These are phyloP conservation scores for Penicillium taxi DNA, from an alignment of 495 filamentous ascomycete genomes.

Conservation along the genomic window DNA sequence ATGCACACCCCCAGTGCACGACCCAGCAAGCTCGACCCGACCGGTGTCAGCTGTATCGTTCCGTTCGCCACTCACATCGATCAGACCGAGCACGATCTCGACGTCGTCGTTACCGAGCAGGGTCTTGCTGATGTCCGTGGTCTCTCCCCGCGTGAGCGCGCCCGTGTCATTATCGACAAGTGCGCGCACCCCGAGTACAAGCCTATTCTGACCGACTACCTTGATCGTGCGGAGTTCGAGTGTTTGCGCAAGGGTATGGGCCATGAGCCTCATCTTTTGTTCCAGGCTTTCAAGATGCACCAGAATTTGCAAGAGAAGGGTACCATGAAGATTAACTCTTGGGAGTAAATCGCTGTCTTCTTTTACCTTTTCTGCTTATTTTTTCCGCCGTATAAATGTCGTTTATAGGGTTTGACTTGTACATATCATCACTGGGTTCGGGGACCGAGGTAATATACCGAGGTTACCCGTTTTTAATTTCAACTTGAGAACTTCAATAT, in stretches of 20 bases:
- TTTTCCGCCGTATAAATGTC: background rate
- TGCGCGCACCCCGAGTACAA: slow-evolving; percentile 81
- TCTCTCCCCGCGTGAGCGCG: slow-evolving; percentile 70
- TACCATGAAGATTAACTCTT: slow-evolving; percentile 68
- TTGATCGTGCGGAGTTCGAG: slow-evolving; percentile 80
- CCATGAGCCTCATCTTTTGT: slow-evolving; percentile 82
- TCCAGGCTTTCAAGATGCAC: slow-evolving; percentile 84
- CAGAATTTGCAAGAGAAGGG: slow-evolving; percentile 70
- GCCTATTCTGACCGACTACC: slow-evolving; percentile 76
- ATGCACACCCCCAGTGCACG: slow-evolving; percentile 86
- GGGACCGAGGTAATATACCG: no score
- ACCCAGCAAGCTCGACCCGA: slow-evolving; percentile 74
- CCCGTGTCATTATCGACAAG: slow-evolving; percentile 79
- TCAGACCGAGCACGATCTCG: slow-evolving; percentile 88
- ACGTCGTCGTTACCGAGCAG: slow-evolving; percentile 80
- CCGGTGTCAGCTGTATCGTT: slow-evolving; percentile 79
- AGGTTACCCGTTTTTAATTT: no score
- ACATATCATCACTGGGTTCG: slow-evolving; percentile 20
- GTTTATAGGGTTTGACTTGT: slow-evolving; percentile 5
- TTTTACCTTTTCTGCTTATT: slow-evolving; percentile 27
- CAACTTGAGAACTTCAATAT: no score
- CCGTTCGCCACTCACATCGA: slow-evolving; percentile 91
- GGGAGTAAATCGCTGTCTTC: slow-evolving; percentile 33
- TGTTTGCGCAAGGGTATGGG: slow-evolving; percentile 84
- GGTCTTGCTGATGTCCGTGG: slow-evolving; percentile 84